These are phyloP conservation scores for Globisporangium cystogenes DNA, from an alignment of 352 stramenopile species.

Conservation along the genomic window DNA sequence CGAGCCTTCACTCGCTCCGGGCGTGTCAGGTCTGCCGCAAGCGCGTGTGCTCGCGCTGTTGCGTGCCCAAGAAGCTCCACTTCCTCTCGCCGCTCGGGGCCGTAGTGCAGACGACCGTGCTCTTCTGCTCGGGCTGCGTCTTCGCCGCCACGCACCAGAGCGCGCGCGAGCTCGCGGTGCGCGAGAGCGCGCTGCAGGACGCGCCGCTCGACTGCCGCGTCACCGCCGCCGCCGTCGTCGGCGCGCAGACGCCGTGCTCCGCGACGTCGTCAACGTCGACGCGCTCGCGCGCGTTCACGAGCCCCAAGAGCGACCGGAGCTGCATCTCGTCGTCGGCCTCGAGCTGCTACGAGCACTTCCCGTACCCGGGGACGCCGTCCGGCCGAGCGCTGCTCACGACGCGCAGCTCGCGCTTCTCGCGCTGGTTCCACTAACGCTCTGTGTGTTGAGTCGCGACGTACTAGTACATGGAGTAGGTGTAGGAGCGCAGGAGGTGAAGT, in stretches of 20 bases:
- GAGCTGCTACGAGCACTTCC: not conserved
- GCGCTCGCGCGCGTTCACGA: not conserved
- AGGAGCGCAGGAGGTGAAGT: no score
- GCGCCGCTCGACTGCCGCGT: no score
- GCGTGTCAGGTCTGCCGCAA: not conserved
- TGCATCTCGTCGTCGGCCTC: not conserved
- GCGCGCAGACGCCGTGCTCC: not conserved
- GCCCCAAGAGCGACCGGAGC: not conserved
- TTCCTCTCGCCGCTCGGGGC: conserved; percentile 4
- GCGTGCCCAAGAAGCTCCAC: conserved; percentile 9
- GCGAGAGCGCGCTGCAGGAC: conserved; percentile 16
- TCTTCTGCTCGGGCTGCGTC: conserved; percentile 27
- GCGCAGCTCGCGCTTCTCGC: not conserved
- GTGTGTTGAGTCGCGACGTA: no score
- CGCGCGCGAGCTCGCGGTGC: conserved; percentile 18
- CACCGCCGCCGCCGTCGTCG: conserved; percentile 5
- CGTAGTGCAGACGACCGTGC: conserved; percentile 15
- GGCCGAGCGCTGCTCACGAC: not conserved
- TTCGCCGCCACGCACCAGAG: conserved; percentile 11
- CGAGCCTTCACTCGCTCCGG: not conserved
- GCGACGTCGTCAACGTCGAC: not conserved
- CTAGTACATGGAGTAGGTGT: no score
- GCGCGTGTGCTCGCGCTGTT: conserved; percentile 4
- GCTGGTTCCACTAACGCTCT: not conserved
- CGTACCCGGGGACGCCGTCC: not conserved